Percentiles rank a stretch among this genome's conserved stretches.
Evolutionary conservation across 495 filamentous ascomycete genomes (phyloP).

Genomic region (Bombardia bombarda): DNA sequence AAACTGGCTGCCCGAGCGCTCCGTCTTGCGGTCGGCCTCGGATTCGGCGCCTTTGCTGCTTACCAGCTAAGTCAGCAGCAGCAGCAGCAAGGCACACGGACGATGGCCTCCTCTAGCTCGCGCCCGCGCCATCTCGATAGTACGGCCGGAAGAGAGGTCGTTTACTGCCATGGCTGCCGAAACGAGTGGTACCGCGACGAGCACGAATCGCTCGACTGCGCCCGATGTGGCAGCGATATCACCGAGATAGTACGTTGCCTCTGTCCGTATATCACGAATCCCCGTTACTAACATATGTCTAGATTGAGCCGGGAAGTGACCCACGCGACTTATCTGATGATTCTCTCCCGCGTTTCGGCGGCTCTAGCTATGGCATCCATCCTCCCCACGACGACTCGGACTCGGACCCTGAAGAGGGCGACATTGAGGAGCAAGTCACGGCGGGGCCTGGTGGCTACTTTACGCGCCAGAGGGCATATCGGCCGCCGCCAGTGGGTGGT

Average conservation of each 20-base stretch:
- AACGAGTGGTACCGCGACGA: conserved; percentile 72
- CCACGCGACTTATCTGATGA: conserved; percentile 29
- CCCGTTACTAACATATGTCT: conserved; percentile 12
- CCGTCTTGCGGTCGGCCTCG: conserved; percentile 41
- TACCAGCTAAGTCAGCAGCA: conserved; percentile 29
- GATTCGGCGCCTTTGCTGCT: conserved; percentile 38
- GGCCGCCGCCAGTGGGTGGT: conserved; percentile 2
- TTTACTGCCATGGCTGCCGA: conserved; percentile 74
- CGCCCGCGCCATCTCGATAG: conserved; percentile 30
- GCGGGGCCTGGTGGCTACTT: conserved; percentile 41
- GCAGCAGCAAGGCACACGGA: conserved; percentile 24
- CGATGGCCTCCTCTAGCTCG: conserved; percentile 23
- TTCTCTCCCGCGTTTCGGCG: conserved; percentile 14
- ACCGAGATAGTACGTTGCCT: conserved; percentile 66
- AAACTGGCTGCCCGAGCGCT: conserved; percentile 41
- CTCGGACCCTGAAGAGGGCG: conserved; percentile 39
- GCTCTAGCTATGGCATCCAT: conserved; percentile 22
- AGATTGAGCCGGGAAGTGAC: conserved; percentile 35
- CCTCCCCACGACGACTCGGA: conserved; percentile 31
- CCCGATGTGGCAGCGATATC: conserved; percentile 68
- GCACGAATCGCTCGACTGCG: conserved; percentile 56
- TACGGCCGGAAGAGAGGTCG: conserved; percentile 49
- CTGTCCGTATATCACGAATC: not conserved
- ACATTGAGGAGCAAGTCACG: conserved; percentile 41
- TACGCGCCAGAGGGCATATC: conserved; percentile 11